Base-by-base conservation (phyloP, 2,329 filamentous ascomycete genomes). In the Celoporthe dispersa region DNA sequence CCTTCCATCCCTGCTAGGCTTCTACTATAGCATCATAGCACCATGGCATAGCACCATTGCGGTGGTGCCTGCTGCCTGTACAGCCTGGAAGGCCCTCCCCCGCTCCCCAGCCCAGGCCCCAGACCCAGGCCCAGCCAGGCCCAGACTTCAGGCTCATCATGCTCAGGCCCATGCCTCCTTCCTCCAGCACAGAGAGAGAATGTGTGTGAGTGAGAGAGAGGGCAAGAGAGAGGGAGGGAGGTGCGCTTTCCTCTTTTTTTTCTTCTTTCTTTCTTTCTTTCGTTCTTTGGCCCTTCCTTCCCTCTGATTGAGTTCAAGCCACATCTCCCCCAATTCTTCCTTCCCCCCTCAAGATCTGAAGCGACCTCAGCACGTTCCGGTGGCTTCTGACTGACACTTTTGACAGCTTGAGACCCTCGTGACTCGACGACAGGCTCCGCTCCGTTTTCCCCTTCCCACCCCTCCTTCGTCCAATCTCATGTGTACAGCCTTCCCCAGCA, bases 251-350 rank as follows among this genome's bases (percentile, higher is more conserved):
- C 39, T 41, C 39, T 41, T 16, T 12, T 16, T 41, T 41, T 39
- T 16, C 16, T 16, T 39, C 11, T 16, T 16, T 14, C 3, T 9
- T 9, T 37, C 11, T 37, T 37, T 39, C 14, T 39, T 39, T 2
- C 37, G 16, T 22, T 19, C 4, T 44, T 22, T 44, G n/a, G n/a
- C n/a, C 41, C 41, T 2, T 22, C 44, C 7, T 9, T 9, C 19
- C 44, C 44, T 48, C 44, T 48, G 44, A 48, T 62, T 19, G 33
- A 33, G 53, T 28, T n/a, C n/a, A 66, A 66, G 64, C 64, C 64
- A 60, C 64, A 66, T 66, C 53, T 66, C 33, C 22, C 59, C 39
- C 39, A 12, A 11, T n/a, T 25, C 59, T 25, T 66, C 64, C 51
- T 59, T 66, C 19, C 64, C 22, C 5, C 16, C 41, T n/a, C 14